These are phyloP conservation scores for Dactylellina sp. DNA, from an alignment of 2,329 filamentous ascomycete genomes.

Conservation along the genomic window DNA sequence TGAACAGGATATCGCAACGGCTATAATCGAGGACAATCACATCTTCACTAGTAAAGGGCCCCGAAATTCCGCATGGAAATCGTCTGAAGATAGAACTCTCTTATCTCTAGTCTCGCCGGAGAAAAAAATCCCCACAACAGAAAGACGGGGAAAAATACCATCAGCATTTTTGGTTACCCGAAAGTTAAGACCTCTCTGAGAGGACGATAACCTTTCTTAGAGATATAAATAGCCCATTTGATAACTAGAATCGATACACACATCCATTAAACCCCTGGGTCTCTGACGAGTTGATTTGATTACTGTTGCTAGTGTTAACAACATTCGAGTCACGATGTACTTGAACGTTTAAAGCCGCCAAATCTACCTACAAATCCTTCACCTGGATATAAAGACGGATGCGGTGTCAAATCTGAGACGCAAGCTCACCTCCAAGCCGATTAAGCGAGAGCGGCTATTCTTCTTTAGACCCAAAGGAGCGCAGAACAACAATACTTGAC, in stretches of 20 bases:
- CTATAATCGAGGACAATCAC: slow-evolving; percentile 45
- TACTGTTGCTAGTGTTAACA: slow-evolving; percentile 36
- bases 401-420: slow-evolving; percentile 42
- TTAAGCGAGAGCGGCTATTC: slow-evolving; percentile 31
- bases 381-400: slow-evolving; percentile 45
- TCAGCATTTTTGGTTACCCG: slow-evolving; percentile 42
- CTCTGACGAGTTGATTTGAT: slow-evolving; percentile 33
- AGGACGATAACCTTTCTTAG: slow-evolving; percentile 36
- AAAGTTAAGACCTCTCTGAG: slow-evolving; percentile 34
- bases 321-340: slow-evolving; percentile 35
- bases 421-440: slow-evolving; percentile 42
- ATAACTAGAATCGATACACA: slow-evolving; percentile 45
- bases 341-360: slow-evolving; percentile 42
- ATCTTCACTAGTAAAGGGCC: slow-evolving; percentile 34
- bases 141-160: no score
- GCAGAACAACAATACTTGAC: slow-evolving; percentile 41
- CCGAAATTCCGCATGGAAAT: no score
- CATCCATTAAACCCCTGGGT: slow-evolving; percentile 31
- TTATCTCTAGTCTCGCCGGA: no score
- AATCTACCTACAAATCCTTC: slow-evolving; percentile 38
- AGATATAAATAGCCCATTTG: slow-evolving; percentile 39
- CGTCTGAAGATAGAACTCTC: no score
- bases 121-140: no score
- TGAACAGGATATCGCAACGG: slow-evolving; percentile 41
- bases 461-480: slow-evolving; percentile 26